phyloP scores from a whole-genome alignment of 352 stramenopile genomes.

The Phytopythium cucurbitacearum region DNA sequence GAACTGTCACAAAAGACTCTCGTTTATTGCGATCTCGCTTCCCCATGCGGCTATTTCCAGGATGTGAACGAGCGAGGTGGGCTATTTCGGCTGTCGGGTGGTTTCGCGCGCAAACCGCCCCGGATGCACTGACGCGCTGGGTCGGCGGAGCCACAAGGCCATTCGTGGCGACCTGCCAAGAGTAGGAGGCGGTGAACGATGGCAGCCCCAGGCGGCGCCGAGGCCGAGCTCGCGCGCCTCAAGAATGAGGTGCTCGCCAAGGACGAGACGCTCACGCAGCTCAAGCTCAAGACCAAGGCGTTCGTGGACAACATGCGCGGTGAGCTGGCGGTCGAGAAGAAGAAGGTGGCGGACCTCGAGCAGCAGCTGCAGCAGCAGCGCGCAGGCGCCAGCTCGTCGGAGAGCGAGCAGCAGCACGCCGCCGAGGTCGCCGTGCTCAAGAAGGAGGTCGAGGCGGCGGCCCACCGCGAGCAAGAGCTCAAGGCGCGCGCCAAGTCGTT shows the following conservation, averaged over 20 bases:
- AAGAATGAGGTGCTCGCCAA: slow-evolving; percentile 59
- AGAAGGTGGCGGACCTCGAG: slow-evolving; percentile 56
- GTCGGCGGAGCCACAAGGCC: no score
- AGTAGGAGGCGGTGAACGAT: no score
- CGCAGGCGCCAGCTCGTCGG: background rate
- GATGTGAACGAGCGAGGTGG: no score
- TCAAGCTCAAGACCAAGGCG: slow-evolving; percentile 83
- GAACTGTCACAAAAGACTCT: no score
- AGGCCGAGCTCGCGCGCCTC: slow-evolving; percentile 50
- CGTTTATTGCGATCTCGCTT: no score
- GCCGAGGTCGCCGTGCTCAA: slow-evolving; percentile 37
- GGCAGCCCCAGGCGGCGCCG: background rate
- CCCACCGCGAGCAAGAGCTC: slow-evolving; percentile 53
- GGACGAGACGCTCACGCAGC: slow-evolving; percentile 73
- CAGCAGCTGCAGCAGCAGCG: slow-evolving; percentile 31
- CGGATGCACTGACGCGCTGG: no score
- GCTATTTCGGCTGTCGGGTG: no score
- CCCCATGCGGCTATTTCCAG: no score
- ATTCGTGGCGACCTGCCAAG: no score
- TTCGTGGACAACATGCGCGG: slow-evolving; percentile 77
- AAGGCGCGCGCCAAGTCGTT: slow-evolving; percentile 68
- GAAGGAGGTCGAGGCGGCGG: slow-evolving; percentile 36
- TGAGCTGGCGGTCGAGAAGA: slow-evolving; percentile 58
- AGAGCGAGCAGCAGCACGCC: slow-evolving; percentile 11
- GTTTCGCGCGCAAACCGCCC: no score